Evolutionary conservation across 352 stramenopile genomes (phyloP).

Genomic region (Nothophytophthora sp.): DNA sequence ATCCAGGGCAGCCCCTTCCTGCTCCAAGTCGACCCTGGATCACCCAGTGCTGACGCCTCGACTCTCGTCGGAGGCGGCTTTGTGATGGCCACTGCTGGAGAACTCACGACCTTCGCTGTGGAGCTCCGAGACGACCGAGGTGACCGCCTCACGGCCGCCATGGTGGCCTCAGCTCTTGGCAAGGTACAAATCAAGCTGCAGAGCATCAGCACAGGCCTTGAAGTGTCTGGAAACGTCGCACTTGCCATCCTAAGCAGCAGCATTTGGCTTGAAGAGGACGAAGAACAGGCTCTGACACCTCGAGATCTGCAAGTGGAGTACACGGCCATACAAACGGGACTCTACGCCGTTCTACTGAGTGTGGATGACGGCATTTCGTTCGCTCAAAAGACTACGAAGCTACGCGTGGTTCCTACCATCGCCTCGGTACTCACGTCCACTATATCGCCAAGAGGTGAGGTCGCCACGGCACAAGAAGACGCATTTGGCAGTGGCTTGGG

Average conservation of each 20-base stretch:
- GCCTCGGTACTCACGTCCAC: conserved; percentile 35
- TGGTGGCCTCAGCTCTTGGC: conserved; percentile 3
- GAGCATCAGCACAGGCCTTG: conserved; percentile 3
- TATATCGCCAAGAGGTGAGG: conserved; percentile 20
- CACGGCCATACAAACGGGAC: conserved; percentile 24
- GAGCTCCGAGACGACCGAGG: conserved; percentile 41
- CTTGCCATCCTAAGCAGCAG: neutral
- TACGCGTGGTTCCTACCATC: conserved; percentile 31
- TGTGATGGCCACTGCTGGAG: conserved; percentile 33
- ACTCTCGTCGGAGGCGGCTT: conserved; percentile 39
- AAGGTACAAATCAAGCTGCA: conserved; percentile 12
- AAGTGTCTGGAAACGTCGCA: conserved; percentile 3
- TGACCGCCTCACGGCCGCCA: conserved; percentile 21
- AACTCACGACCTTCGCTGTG: conserved; percentile 28
- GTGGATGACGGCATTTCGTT: conserved; percentile 28
- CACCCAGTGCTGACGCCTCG: conserved; percentile 22
- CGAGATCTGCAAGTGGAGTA: conserved; percentile 26
- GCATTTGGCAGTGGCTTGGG: conserved; percentile 22
- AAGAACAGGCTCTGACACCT: conserved; percentile 8
- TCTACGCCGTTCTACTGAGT: conserved; percentile 40
- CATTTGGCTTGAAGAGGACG: conserved; percentile 1
- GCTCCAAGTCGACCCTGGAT: conserved; percentile 40
- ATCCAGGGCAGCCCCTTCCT: conserved; percentile 49
- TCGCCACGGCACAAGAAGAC: neutral
- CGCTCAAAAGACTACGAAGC: conserved; percentile 21